Base-by-base conservation (phyloP, 805 yeast genomes). In the Hanseniaspora lindneri region DNA sequence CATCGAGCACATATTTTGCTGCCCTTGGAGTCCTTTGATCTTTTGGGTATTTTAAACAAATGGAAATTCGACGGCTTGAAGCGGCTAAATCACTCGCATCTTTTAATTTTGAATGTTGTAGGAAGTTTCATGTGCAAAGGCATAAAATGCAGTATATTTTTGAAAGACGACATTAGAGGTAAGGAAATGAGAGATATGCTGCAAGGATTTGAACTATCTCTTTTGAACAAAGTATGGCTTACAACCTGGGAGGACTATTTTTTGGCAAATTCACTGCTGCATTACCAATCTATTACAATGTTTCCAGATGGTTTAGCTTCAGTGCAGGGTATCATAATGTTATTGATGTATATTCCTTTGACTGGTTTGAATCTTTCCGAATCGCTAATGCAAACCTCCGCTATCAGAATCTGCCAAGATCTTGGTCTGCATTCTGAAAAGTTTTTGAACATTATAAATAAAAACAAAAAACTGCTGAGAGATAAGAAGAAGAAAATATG, bases 361-460 rank as follows among this genome's bases (percentile, higher is more conserved):
- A 32, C 50, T 1, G 55, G 55, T 0, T 36, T 51, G 17, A 39
- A 49, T 11, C 47, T 51, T 4, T 49, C 52, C 4, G 37, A 46
- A 3, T 49, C 49, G 6, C 36, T 53, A 36, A 51, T 53, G 48
- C 52, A 51, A 20, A 48, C 55, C 7, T 29, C 51, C n/a, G 54
- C 54, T 16, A 40, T 51, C n/a, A 50, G 55, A 37, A 44, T 53
- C n/a, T 53, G 53, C 13, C 55, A 53, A 35, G 51, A 53, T 34
- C 27, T 51, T 28, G 55, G 55, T 6, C 35, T 53, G 9, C 55
- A 53, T 24, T 51, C 55, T 29, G 54, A 53, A 32, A 36, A 36
- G 11, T 46, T 52, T 19, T 43, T 42, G 30, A 40, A 25, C 44
- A 46, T 39, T 24, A 51, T 27, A 33, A 29, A 49, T 24, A 34